Evolutionary conservation across 2,329 filamentous ascomycete genomes (phyloP), one percentile per base, ranked within the genome.

Genomic region (Fusarium sulawesiense): DNA sequence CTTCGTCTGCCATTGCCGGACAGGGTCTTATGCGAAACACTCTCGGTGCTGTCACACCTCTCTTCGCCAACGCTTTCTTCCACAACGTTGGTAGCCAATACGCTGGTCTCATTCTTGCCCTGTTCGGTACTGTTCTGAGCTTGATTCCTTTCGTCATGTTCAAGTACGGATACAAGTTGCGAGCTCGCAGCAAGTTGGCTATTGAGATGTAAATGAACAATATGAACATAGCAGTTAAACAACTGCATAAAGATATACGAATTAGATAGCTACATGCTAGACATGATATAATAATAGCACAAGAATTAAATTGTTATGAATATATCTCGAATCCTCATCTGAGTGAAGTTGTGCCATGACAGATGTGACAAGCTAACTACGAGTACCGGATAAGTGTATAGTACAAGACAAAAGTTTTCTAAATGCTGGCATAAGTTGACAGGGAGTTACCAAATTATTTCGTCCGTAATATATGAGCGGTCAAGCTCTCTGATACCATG

Each of bases 91-190:
- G 68, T 11, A 72, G 70, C 10, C 70, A 72, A 30, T 72, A 72
- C 23, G 70, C 70, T 29, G 70, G 70, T 9, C 55, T 72, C 4
- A 72, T 72, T 11, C 56, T 72, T 32, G 70, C 70, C 7, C 21
- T 72, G 12, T 70, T 72, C 16, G 69, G 70, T 6, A 72, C 70
- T 4, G 30, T 61, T 1, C 32, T 72, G 41, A 72, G 68, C 41
- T 48, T 72, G 53, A 72, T 72, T 51, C 70, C 70, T 7, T 72
- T 72, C 14, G 56, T 72, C 14, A 72, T 72, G 70, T 72, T 72
- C 40, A 72, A 72, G 48, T 72, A 60, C 7, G 70, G 70, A 21
- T 48, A 70, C 5, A 64, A 72, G 42, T 50, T 72, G 4, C 55
- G 70, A 34, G 70, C 70, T 64, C 70, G 69, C 3, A 72, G 70